Percentiles rank a stretch among this genome's conserved stretches.
Conservation (phyloP, 116 monocot genomes). For the Dioscorea cayenensis region DNA sequence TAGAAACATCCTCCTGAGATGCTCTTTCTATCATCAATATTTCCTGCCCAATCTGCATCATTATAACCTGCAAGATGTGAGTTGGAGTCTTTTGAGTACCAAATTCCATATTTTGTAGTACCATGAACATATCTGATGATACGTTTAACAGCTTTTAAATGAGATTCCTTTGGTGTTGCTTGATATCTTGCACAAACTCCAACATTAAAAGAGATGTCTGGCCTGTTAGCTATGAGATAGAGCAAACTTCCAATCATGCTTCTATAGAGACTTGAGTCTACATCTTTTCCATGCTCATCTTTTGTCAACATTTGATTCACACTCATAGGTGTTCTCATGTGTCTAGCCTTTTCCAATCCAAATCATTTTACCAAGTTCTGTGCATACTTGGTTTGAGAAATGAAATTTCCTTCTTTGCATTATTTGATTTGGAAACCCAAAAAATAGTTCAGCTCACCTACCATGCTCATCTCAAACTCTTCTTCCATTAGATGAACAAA, state of each 20-base stretch:
- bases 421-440: too few species aligned
- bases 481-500: too few species aligned
- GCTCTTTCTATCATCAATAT: not conserved
- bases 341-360: not conserved
- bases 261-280: not conserved
- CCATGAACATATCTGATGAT: not conserved
- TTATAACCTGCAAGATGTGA: not conserved
- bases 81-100: not conserved
- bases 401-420: too few species aligned
- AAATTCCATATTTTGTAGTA: not conserved
- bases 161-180: not conserved
- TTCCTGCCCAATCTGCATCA: not conserved
- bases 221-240: conserved; percentile 12
- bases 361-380: not conserved
- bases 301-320: not conserved
- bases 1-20: too few species aligned
- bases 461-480: too few species aligned
- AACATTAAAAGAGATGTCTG: conserved; percentile 7
- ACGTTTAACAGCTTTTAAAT: not conserved
- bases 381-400: too few species aligned
- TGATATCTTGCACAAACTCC: conserved; percentile 15
- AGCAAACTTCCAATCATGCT: conserved; percentile 11
- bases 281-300: conserved; percentile 3
- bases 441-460: too few species aligned
- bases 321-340: not conserved